Conservation (phyloP, 2,329 filamentous ascomycete genomes). For the Ceratocystis smalleyi region DNA sequence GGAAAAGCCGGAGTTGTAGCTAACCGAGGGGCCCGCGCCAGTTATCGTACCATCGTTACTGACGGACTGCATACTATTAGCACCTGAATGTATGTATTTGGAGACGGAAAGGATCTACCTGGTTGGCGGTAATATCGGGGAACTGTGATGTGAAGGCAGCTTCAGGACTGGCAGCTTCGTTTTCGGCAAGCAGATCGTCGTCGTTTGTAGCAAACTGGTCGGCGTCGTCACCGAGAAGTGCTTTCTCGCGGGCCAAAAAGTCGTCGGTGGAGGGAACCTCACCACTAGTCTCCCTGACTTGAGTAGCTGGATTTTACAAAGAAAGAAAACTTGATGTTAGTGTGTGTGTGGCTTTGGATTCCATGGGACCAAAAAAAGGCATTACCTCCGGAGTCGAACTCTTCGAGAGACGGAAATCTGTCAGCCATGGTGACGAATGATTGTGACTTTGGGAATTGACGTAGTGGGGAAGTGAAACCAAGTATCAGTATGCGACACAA, state of each 20-base stretch:
- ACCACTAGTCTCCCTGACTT: conserved; percentile 41
- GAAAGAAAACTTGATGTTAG: neutral
- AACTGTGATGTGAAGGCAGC: conserved; percentile 47
- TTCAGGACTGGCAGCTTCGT: conserved; percentile 72
- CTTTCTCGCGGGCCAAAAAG: conserved; percentile 85
- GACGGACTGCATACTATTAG: conserved; percentile 40
- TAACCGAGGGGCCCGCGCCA: conserved; percentile 40
- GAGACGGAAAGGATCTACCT: conserved; percentile 35
- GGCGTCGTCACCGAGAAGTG: conserved; percentile 79
- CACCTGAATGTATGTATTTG: neutral
- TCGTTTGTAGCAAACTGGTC: conserved; percentile 76
- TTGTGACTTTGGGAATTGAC: neutral
- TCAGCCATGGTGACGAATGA: conserved; percentile 45
- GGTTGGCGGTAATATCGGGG: conserved; percentile 59
- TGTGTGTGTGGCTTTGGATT: neutral
- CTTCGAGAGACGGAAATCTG: conserved; percentile 63
- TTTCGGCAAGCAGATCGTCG: conserved; percentile 36
- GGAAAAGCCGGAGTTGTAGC: conserved; percentile 46
- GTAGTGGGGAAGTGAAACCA: neutral
- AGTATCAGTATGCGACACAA: neutral
- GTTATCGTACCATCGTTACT: conserved; percentile 69
- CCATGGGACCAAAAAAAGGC: neutral
- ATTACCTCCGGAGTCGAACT: conserved; percentile 53
- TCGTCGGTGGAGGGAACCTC: conserved; percentile 50
- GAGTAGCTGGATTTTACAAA: conserved; percentile 38